Evolutionary conservation across 805 yeast genomes (phyloP).

Genomic region (Suhomyces pyralidae): DNA sequence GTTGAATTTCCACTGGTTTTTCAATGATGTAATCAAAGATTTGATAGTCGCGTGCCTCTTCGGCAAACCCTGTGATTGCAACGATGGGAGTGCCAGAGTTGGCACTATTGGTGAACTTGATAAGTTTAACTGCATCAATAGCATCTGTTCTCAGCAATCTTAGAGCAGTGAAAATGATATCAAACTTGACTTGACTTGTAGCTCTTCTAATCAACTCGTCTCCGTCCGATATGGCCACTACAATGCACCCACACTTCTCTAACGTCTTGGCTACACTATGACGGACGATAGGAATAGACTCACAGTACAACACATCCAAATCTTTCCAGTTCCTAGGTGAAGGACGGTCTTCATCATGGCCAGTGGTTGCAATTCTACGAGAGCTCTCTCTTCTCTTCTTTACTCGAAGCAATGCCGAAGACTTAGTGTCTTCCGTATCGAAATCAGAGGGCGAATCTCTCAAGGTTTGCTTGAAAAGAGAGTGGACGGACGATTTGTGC

Average conservation of each 20-base stretch:
- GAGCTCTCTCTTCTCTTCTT: slow-evolving; percentile 55
- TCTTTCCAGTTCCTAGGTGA: slow-evolving; percentile 17
- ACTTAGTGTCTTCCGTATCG: slow-evolving; percentile 59
- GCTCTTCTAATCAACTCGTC: slow-evolving; percentile 80
- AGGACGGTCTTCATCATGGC: slow-evolving; percentile 3
- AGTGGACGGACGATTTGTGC: slow-evolving; percentile 22
- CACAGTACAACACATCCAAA: slow-evolving; percentile 76
- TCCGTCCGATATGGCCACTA: slow-evolving; percentile 72
- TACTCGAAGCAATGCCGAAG: slow-evolving; percentile 50
- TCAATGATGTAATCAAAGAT: slow-evolving; percentile 70
- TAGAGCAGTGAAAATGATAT: slow-evolving; percentile 74
- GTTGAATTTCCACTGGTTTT: slow-evolving; percentile 51
- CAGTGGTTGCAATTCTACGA: slow-evolving; percentile 21
- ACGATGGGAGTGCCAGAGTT: slow-evolving; percentile 76
- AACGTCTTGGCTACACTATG: slow-evolving; percentile 62
- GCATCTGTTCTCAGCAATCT: slow-evolving; percentile 66
- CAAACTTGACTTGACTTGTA: slow-evolving; percentile 81
- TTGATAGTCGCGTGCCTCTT: slow-evolving; percentile 56
- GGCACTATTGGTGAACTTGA: slow-evolving; percentile 71
- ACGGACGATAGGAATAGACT: slow-evolving; percentile 79
- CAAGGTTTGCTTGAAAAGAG: slow-evolving; percentile 25
- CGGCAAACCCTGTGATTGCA: slow-evolving; percentile 67
- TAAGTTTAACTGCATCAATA: slow-evolving; percentile 71
- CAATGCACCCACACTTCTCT: slow-evolving; percentile 72
- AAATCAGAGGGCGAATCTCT: slow-evolving; percentile 55